Evolutionary conservation across 2,329 filamentous ascomycete genomes (phyloP).

Genomic region (Fusarium avenaceum): DNA sequence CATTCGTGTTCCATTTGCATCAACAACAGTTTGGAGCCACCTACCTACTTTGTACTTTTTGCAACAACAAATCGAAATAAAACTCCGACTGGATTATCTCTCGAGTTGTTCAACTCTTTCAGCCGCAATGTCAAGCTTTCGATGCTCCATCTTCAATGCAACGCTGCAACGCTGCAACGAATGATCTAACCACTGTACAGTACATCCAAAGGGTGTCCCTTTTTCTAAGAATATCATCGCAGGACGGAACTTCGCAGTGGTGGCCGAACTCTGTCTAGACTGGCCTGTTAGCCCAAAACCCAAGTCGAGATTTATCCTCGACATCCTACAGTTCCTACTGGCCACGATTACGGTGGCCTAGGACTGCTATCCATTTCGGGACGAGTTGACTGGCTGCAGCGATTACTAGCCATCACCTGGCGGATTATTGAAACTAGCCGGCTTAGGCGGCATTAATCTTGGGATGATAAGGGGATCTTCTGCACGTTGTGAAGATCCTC

Average conservation of each 20-base stretch:
- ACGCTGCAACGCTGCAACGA: conserved; percentile 7
- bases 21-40: background rate
- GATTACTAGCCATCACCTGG: background rate
- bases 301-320: conserved; percentile 21
- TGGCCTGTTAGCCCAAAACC: conserved; percentile 24
- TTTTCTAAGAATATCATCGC: conserved; percentile 34
- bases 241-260: conserved; percentile 27
- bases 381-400: conserved; percentile 19
- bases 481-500: conserved; percentile 14
- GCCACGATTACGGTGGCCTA: conserved; percentile 6
- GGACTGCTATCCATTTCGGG: conserved; percentile 11
- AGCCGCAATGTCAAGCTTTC: background rate
- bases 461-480: conserved; percentile 16
- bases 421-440: conserved; percentile 19
- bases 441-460: conserved; percentile 33
- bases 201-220: background rate
- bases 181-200: background rate
- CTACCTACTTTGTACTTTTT: background rate
- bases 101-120: background rate
- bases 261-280: conserved; percentile 34
- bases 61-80: background rate
- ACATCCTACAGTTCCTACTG: conserved; percentile 12
- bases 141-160: background rate
- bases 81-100: background rate
- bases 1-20: background rate